Percentiles rank a stretch among this genome's conserved stretches.
Conservation (phyloP, 495 filamentous ascomycete species). For the Amphirosellinia nigrospora region DNA sequence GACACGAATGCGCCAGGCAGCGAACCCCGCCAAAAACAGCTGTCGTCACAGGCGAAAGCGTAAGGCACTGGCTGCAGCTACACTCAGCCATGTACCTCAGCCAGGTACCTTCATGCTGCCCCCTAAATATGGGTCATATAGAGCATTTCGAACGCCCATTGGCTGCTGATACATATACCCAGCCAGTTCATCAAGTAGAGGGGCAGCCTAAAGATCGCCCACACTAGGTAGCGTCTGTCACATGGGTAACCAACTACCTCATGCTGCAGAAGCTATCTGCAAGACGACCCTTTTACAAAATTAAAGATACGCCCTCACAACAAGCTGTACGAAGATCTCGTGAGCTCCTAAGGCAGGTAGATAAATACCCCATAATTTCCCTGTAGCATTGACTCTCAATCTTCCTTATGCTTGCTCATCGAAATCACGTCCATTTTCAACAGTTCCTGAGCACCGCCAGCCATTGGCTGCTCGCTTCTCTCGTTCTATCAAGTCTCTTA, state of each 20-base stretch:
- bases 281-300: neutral
- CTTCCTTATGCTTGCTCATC: neutral
- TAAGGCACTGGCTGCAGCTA: slow-evolving; percentile 11
- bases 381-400: neutral
- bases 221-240: slow-evolving; percentile 11
- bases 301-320: neutral
- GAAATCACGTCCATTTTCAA: neutral
- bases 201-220: neutral
- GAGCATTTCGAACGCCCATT: neutral
- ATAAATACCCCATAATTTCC: neutral
- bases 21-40: slow-evolving; percentile 15
- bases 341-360: neutral
- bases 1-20: slow-evolving; percentile 18
- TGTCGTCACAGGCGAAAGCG: slow-evolving; percentile 6
- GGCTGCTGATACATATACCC: neutral
- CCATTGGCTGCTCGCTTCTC: neutral
- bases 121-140: neutral
- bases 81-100: neutral
- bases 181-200: too few species aligned
- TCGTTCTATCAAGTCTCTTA: neutral
- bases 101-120: too few species aligned
- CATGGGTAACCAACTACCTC: slow-evolving; percentile 1
- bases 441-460: neutral
- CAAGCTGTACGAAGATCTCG: neutral
- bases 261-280: slow-evolving; percentile 15